Evolutionary conservation across 345 rosid species (phyloP), one percentile per base, ranked within the genome.

Genomic region (Pistacia atlantica): DNA sequence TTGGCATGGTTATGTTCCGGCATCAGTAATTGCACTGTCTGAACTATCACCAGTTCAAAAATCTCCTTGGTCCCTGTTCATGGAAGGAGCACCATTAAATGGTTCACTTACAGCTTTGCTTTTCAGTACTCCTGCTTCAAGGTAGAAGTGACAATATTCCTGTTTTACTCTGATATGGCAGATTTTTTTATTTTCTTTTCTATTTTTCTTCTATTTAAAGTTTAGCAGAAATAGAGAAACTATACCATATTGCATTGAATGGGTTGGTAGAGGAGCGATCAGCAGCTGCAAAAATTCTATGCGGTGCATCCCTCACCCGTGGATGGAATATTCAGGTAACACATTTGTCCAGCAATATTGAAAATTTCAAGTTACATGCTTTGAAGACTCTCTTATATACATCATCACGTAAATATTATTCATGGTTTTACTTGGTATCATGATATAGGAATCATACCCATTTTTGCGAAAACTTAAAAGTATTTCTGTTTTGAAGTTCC

Each of bases 281-380:
- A 22, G 88, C 83, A 25, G 94, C 94, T 60, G 91, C 91, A 60
- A 87, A 81, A 76, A 86, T 90, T 86, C 78, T 90, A 17, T 90
- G 94, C 49, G 90, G 94, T 72, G 90, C 92, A 79, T 86, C 94
- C 55, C 85, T 90, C 18, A 83, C 78, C 61, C 77, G 51, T 70
- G 94, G 94, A 78, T 90, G 94, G 94, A 88, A 86, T 84, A 84
- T 90, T 80, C 94, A 90, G 94, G 94, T 90, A 68, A 46, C 72
- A 31, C 37, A 59, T 66, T 45, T 42, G 7, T 78, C 42, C 55
- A 11, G 22, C 66, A 65, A 51, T 77, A 64, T 71, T 11, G 35
- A 37, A 16, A 60, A 61, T 45, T 66, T 59, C 55, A 25, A 58
- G 25, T 54, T 79, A 68, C 57, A 58, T 73, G 67, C 57, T 70